Evolutionary conservation across 345 rosid genomes (phyloP).

Genomic region (Lagerstroemia speciosa): DNA sequence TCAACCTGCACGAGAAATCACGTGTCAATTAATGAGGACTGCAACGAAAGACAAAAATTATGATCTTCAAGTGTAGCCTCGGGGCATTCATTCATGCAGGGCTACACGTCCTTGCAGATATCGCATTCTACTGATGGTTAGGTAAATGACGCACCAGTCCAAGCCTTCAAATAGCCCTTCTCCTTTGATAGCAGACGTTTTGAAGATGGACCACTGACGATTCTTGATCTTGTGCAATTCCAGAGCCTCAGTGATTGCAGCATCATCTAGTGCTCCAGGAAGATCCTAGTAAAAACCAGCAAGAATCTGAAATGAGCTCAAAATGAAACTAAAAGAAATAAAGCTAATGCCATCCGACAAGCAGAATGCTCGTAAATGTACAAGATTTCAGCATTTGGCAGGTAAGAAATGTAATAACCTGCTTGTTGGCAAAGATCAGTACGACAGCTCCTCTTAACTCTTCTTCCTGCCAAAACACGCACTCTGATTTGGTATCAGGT

Average conservation of each 20-base stretch:
- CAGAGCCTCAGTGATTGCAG: slow-evolving; percentile 56
- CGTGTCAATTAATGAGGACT: neutral
- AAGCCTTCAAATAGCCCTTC: slow-evolving; percentile 73
- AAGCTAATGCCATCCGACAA: too few relatives aligned
- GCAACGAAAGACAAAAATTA: neutral
- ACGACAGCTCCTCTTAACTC: slow-evolving; percentile 59
- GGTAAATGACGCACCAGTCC: slow-evolving; percentile 45
- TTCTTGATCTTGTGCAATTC: slow-evolving; percentile 66
- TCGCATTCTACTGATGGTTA: neutral
- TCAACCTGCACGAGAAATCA: slow-evolving; percentile 33
- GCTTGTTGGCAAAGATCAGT: slow-evolving; percentile 65
- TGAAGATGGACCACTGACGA: slow-evolving; percentile 68
- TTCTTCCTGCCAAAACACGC: slow-evolving; percentile 44
- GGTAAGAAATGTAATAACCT: slow-evolving; percentile 25
- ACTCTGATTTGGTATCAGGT: neutral
- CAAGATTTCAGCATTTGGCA: neutral
- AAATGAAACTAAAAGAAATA: neutral
- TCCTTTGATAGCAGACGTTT: slow-evolving; percentile 63
- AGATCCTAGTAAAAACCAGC: slow-evolving; percentile 41
- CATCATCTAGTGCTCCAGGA: slow-evolving; percentile 67
- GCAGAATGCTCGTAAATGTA: neutral
- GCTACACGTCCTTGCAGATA: neutral
- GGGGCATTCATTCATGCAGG: too few relatives aligned
- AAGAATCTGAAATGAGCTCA: neutral
- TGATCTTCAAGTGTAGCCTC: too few relatives aligned